These are phyloP conservation scores for Torulaspora globosa DNA, from an alignment of 1,139 yeast species.

Conservation along the genomic window DNA sequence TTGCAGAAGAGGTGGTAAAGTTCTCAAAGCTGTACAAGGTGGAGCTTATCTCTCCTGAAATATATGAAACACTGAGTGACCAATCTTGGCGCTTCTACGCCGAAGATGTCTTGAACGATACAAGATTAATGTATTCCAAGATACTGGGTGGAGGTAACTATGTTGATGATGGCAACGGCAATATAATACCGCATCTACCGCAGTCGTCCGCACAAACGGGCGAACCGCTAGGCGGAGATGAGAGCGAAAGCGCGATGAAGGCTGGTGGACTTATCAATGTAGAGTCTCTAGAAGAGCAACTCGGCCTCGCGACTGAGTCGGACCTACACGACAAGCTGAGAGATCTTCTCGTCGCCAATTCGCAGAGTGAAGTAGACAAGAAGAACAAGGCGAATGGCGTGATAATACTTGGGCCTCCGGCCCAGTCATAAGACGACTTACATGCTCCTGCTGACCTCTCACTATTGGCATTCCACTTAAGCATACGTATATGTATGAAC, in stretches of 20 bases:
- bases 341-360: constrained; percentile 27
- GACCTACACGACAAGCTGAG: constrained; percentile 35
- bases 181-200: constrained; percentile 28
- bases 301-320: constrained; percentile 32
- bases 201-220: constrained; percentile 4
- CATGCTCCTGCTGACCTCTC: not conserved
- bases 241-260: constrained; percentile 8
- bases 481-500: constrained; percentile 1
- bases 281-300: constrained; percentile 28
- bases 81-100: constrained; percentile 83
- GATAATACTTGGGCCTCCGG: constrained; percentile 33
- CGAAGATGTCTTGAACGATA: constrained; percentile 77
- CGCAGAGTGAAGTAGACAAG: constrained; percentile 31
- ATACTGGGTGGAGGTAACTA: constrained; percentile 64
- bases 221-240: constrained; percentile 2
- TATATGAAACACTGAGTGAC: constrained; percentile 38
- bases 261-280: constrained; percentile 29
- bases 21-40: constrained; percentile 50
- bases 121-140: constrained; percentile 90
- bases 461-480: not conserved
- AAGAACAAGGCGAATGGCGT: constrained; percentile 34
- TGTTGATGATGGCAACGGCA: constrained; percentile 35
- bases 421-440: constrained; percentile 7
- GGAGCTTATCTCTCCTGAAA: constrained; percentile 38
- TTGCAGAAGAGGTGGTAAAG: constrained; percentile 96